Percentiles rank a stretch among this genome's conserved stretches.
These are phyloP conservation scores for Yamadazyma trypodendri DNA, from an alignment of 1,139 yeast species.

Conservation along the genomic window DNA sequence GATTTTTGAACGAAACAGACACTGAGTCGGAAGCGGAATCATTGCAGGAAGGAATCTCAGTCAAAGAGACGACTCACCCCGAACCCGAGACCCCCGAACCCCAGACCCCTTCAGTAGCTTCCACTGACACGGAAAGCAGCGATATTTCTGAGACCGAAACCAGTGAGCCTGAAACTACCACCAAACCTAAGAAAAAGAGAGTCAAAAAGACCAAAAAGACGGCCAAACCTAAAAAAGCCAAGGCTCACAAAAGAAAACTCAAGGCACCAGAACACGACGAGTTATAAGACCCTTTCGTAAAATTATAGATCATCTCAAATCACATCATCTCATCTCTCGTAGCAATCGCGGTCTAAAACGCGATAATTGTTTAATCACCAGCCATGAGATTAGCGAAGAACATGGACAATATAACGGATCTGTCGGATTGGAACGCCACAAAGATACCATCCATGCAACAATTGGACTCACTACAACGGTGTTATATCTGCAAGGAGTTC, in stretches of 20 bases:
- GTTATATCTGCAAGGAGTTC: slow-evolving; percentile 91
- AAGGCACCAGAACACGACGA: slow-evolving; percentile 20
- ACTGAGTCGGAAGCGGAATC: slow-evolving; percentile 2
- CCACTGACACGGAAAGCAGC: no score
- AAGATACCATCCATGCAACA: slow-evolving; percentile 54
- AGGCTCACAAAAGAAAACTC: slow-evolving; percentile 8
- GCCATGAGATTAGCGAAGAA: slow-evolving; percentile 5
- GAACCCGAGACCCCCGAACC: not conserved
- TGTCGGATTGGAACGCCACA: slow-evolving; percentile 65
- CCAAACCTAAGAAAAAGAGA: slow-evolving; percentile 2
- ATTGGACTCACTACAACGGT: slow-evolving; percentile 71
- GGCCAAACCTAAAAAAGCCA: slow-evolving; percentile 2
- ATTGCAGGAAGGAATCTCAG: no score
- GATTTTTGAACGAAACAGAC: slow-evolving; percentile 4
- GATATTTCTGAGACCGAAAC: not conserved
- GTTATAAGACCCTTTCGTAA: no score
- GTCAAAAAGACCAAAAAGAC: slow-evolving; percentile 1
- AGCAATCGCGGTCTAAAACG: slow-evolving; percentile 2
- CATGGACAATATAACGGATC: slow-evolving; percentile 43
- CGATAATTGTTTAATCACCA: not conserved
- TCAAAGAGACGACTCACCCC: no score
- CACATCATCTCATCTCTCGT: slow-evolving; percentile 2
- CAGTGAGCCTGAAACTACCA: not conserved
- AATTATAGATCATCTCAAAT: not conserved
- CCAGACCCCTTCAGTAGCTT: no score